Conservation (phyloP, 164 flowering plant species). For the Vitis amurensis region DNA sequence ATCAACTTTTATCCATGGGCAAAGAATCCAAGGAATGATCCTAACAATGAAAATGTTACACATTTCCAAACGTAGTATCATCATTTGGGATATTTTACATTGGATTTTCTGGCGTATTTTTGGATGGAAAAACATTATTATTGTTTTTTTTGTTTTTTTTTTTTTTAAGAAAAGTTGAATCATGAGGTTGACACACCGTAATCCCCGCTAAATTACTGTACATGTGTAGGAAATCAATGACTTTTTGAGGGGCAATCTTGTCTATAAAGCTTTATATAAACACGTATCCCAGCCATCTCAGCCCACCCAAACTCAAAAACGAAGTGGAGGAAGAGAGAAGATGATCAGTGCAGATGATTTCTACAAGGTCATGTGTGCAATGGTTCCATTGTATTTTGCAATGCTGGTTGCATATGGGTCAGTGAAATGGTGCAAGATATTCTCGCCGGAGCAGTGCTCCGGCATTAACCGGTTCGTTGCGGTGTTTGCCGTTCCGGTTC, state of each 20-base stretch:
- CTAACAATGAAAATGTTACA: no score
- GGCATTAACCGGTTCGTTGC: slow-evolving; percentile 65
- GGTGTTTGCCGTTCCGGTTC: slow-evolving; percentile 55
- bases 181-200: slow-evolving; percentile 9
- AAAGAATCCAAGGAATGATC: no score
- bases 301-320: background rate
- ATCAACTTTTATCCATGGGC: no score
- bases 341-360: slow-evolving; percentile 51
- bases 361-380: slow-evolving; percentile 60
- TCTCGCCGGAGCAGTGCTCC: slow-evolving; percentile 56
- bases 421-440: slow-evolving; percentile 60
- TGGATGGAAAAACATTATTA: background rate
- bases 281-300: background rate
- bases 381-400: slow-evolving; percentile 60
- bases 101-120: background rate
- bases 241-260: background rate
- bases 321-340: background rate
- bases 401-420: slow-evolving; percentile 54
- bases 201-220: slow-evolving; percentile 10
- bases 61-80: no score
- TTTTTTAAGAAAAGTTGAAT: background rate
- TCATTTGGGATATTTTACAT: background rate
- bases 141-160: no score
- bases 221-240: background rate
- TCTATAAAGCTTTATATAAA: slow-evolving; percentile 11